Evolutionary conservation across 306 rosid species (phyloP), one percentile per base, ranked within the genome.

Genomic region (Parietaria judaica): DNA sequence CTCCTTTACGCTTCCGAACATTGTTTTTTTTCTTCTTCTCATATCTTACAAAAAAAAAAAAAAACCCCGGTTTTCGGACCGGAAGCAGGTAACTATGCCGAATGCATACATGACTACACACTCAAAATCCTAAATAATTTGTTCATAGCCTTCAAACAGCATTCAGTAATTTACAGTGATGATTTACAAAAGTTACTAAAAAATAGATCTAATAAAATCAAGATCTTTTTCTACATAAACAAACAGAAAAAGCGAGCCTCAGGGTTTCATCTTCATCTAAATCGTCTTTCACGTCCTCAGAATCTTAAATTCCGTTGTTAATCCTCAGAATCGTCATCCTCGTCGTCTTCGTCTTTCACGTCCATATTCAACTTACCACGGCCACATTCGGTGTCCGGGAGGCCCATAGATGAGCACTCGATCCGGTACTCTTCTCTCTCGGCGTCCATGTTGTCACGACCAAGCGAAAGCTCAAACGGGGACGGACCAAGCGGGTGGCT

Each of bases 361-460:
- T 77, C 74, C 80, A 73, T 62, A 66, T 79, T 61, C 62, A 83
- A 62, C 66, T 75, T 85, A 57, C 75, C 84, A 47, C 67, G 83
- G 51, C 77, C 63, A 71, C 81, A 77, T 43, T 73, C 84, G 3
- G 88, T 61, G 36, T 70, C 81, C 0, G 82, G 45, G 56, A 77
- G 56, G 51, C 67, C 74, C 75, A 74, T 70, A 36, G 94, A 54
- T 8, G 90, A 79, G 69, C 88, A 78, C 82, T 79, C 86, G 63
- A 81, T 81, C 10, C 74, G 90, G 72, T 77, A 92, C 53, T 49
- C 53, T 36, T 80, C 96, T 71, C 86, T 77, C 62, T 82, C 98
- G 0, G 80, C 45, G 62, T 88, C 95, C 60, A 84, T 71, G 68
- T 61, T 79, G 48, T 86, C 76, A 14, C 95, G 84, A 74, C 78